Base-by-base conservation (phyloP, 345 rosid species). In the Arabis hirsuta region DNA sequence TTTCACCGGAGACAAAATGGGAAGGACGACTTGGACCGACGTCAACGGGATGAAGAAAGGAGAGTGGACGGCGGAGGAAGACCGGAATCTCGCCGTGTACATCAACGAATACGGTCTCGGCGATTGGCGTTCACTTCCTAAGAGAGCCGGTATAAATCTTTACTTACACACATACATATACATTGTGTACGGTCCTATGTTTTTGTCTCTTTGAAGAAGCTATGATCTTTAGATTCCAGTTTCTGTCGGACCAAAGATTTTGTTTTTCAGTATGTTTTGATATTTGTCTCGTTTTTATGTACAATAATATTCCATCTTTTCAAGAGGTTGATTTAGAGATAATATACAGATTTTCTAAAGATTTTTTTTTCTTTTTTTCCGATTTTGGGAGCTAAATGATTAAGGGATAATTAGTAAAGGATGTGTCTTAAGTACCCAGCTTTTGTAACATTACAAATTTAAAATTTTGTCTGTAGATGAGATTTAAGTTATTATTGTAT, bases 41-140 rank as follows among this genome's bases (percentile, higher is more conserved):
- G 76, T 31, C 0, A 61, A 70, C 42, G 79, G 79, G 60, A 26
- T 85, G 65, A 92, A 84, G 84, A 89, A 83, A 60, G 98, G 98
- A 51, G 92, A 95, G 13, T 90, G 98, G 96, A 84, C 88, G 19
- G 77, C 74, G 2, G 90, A 89, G 74, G 98, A 90, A 76, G 98
- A 90, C 50, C 54, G 73, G 61, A 85, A 67, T 73, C 86, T 92
- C 50, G 68, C 73, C 9, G 86, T 82, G 62, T 82, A 56, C 69
- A 84, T 92, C 8, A 75, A 66, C 53, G 68, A 76, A 24, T 63
- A 84, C 45, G 98, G 96, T 42, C 78, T 69, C 31, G 92, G 90
- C 39, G 85, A 85, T 5, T 92, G 98, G 98, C 83, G 87, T 45
- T 51, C 82, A 38, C 80, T 90, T 38, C 92, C 96, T 3, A 78